These are phyloP conservation scores for Aspergillus sojae DNA, from an alignment of 2,329 filamentous ascomycete species.

Conservation along the genomic window DNA sequence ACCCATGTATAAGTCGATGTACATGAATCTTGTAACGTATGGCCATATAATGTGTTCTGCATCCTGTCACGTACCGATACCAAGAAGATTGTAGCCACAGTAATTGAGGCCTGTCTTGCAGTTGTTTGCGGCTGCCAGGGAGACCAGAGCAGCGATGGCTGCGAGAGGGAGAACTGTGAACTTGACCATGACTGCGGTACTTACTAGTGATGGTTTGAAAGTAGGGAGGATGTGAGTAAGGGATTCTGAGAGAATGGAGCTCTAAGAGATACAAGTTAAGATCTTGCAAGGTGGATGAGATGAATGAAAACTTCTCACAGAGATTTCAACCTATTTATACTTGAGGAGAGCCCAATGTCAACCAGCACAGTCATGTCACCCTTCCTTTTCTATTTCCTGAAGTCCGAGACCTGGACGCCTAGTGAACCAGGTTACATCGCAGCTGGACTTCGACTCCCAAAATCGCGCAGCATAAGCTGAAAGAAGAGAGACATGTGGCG, in stretches of 20 bases:
- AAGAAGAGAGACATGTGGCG: too few relatives aligned
- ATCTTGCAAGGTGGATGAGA: too few relatives aligned
- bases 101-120: slow-evolving; percentile 14
- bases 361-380: background rate
- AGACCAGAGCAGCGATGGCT: slow-evolving; percentile 1
- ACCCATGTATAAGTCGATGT: background rate
- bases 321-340: background rate
- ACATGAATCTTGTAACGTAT: background rate
- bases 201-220: background rate
- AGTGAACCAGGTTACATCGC: background rate
- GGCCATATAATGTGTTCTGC: too few relatives aligned
- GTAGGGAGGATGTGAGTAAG: background rate
- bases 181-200: slow-evolving; percentile 7
- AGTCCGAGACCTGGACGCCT: background rate
- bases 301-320: too few relatives aligned
- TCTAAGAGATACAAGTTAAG: too few relatives aligned
- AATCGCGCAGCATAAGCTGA: too few relatives aligned
- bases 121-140: slow-evolving; percentile 10
- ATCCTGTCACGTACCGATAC: slow-evolving; percentile 6
- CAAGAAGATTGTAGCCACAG: slow-evolving; percentile 12
- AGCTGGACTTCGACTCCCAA: background rate
- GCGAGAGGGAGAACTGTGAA: slow-evolving; percentile 4
- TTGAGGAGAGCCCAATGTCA: background rate
- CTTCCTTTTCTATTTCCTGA: background rate
- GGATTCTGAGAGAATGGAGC: too few relatives aligned